phyloP scores from a whole-genome alignment of 805 yeast species.

The Wickerhamomyces strasburgensis region DNA sequence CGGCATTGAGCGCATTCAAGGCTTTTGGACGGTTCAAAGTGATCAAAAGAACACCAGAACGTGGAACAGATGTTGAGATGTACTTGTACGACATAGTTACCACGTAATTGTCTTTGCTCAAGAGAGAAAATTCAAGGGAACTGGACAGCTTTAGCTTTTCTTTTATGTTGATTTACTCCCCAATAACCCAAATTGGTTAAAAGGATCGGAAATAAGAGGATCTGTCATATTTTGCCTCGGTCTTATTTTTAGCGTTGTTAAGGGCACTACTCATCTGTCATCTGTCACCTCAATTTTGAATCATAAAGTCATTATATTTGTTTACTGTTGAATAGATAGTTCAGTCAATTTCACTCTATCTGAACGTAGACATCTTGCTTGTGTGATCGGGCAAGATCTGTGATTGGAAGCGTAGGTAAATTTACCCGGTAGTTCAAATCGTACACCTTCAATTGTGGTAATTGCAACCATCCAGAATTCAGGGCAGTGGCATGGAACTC shows the following conservation, averaged over 20 bases:
- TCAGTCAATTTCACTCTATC: conserved; percentile 4
- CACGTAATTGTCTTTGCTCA: too few relatives aligned
- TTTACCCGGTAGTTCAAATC: conserved; percentile 66
- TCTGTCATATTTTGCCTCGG: too few relatives aligned
- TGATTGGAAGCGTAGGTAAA: conserved; percentile 45
- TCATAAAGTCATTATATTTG: too few relatives aligned
- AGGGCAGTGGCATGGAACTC: conserved; percentile 28
- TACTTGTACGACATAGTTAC: conserved; percentile 17
- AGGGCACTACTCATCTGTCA: too few relatives aligned
- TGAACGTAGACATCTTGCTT: conserved; percentile 24
- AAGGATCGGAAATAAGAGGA: too few relatives aligned
- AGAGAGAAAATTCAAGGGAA: too few relatives aligned
- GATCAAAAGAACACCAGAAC: conserved; percentile 21
- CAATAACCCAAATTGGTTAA: too few relatives aligned
- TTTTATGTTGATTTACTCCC: too few relatives aligned
- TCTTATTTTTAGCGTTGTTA: too few relatives aligned
- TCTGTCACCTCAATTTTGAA: too few relatives aligned
- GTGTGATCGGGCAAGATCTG: conserved; percentile 25
- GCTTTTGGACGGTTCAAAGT: conserved; percentile 26
- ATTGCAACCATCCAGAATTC: conserved; percentile 25
- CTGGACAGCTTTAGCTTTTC: too few relatives aligned
- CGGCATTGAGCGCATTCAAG: conserved; percentile 21
- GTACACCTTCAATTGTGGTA: conserved; percentile 62
- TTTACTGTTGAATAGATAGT: too few relatives aligned
- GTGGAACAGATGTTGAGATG: conserved; percentile 20